These are phyloP conservation scores for Voacanga thouarsii DNA, from an alignment of 257 asterid genomes.

Conservation along the genomic window DNA sequence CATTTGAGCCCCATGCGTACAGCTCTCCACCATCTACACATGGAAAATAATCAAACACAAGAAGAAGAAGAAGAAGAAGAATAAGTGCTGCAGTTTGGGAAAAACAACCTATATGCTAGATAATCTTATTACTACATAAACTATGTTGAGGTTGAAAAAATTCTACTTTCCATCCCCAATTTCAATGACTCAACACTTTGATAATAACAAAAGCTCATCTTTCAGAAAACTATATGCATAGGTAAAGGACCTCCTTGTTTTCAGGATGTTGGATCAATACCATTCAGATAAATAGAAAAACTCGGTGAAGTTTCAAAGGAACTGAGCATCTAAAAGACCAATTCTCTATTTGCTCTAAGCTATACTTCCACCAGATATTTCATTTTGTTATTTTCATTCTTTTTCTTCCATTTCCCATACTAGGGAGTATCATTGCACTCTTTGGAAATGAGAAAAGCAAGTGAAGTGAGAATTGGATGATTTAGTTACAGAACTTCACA, in stretches of 20 bases:
- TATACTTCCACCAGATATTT: background rate
- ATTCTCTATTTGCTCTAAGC: background rate
- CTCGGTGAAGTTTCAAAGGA: background rate
- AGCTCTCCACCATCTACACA: slow-evolving; percentile 77
- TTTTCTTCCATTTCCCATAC: background rate
- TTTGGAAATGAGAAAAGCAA: background rate
- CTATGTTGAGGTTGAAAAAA: background rate
- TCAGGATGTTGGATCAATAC: background rate
- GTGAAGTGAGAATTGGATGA: background rate
- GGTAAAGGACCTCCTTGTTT: background rate
- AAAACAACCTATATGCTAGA: background rate
- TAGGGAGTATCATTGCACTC: background rate
- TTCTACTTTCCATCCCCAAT: background rate
- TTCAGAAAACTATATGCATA: background rate
- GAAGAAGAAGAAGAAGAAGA: background rate
- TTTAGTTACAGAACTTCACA: background rate
- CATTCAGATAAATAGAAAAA: background rate
- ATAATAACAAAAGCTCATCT: background rate
- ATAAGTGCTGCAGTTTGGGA: background rate
- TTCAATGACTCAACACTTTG: background rate
- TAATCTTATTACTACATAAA: background rate
- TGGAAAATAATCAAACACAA: slow-evolving; percentile 2
- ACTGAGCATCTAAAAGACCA: background rate
- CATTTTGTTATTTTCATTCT: background rate
- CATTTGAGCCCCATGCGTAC: slow-evolving; percentile 93